A percentile compares a stretch with the other conserved stretches of the same genome.
These are phyloP conservation scores for Singerocomus inundabilis DNA, from an alignment of 1,284 basidiomycete genomes.

Conservation along the genomic window DNA sequence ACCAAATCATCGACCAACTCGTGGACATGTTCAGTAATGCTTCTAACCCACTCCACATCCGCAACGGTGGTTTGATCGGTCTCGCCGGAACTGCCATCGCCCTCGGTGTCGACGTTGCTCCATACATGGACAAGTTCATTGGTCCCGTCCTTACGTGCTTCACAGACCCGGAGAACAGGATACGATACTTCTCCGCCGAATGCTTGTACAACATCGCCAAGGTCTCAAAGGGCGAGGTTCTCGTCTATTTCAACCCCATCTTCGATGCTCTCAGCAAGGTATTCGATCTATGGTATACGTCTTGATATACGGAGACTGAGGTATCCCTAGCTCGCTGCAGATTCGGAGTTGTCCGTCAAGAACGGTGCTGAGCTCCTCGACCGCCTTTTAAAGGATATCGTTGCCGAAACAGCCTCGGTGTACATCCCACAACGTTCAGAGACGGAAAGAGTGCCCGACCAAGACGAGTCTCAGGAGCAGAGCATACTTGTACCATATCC, in stretches of 20 bases:
- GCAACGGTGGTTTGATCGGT: conserved; percentile 96
- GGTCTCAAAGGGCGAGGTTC: conserved; percentile 95
- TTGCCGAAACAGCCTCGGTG: conserved; percentile 93
- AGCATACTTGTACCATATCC: conserved; percentile 68
- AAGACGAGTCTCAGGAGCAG: conserved; percentile 40
- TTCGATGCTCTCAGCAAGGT: conserved; percentile 98
- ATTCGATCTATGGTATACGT: conserved; percentile 24
- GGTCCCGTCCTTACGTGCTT: conserved; percentile 92
- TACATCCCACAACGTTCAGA: conserved; percentile 91
- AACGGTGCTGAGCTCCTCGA: conserved; percentile 99
- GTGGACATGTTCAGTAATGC: conserved; percentile 87
- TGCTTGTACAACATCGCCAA: conserved; percentile 99
- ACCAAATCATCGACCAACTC: conserved; percentile 90
- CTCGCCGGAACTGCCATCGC: conserved; percentile 96
- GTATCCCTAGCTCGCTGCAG: conserved; percentile 79
- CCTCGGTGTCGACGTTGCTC: conserved; percentile 87
- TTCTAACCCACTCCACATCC: conserved; percentile 80
- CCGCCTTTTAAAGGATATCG: conserved; percentile 95
- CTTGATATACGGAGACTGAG: conserved; percentile 15
- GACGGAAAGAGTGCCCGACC: conserved; percentile 62
- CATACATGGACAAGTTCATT: conserved; percentile 92
- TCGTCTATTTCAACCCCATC: conserved; percentile 97
- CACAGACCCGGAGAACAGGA: conserved; percentile 90
- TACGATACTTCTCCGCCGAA: conserved; percentile 96
- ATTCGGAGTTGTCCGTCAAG: conserved; percentile 96